Conservation (phyloP, 2,329 filamentous ascomycete species). For the Bipolaris bicolor region DNA sequence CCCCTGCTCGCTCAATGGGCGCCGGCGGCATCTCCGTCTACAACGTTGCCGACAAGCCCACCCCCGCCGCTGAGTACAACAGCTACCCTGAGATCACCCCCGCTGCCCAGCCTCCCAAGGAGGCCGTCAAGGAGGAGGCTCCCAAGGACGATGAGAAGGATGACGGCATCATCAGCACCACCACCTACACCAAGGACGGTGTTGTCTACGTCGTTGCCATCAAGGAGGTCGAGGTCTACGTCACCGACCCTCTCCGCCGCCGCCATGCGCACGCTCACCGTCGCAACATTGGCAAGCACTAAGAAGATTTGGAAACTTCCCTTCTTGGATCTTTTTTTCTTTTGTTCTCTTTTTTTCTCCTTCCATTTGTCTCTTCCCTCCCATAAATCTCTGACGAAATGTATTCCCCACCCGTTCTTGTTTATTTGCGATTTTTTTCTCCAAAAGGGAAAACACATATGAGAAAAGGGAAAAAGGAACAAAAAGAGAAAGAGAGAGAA, state of each 20-base stretch:
- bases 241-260: conserved; percentile 44
- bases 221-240: conserved; percentile 52
- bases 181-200: conserved; percentile 51
- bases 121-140: neutral
- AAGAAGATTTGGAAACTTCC: neutral
- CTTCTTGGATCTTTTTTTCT: neutral
- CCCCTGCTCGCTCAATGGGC: conserved; percentile 35
- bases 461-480: too few relatives aligned
- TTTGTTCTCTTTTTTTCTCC: neutral
- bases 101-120: conserved; percentile 20
- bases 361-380: neutral
- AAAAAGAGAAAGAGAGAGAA: neutral
- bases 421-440: neutral
- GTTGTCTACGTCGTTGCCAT: conserved; percentile 54
- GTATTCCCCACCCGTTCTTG: neutral
- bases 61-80: conserved; percentile 10
- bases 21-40: conserved; percentile 46
- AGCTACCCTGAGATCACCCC: conserved; percentile 25
- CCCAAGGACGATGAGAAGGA: conserved; percentile 4
- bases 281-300: conserved; percentile 21
- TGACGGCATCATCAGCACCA: conserved; percentile 46
- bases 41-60: conserved; percentile 30
- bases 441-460: neutral
- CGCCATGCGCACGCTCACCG: conserved; percentile 35
- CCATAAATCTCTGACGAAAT: neutral